These are phyloP conservation scores for Balansia obtecta DNA, from an alignment of 2,329 filamentous ascomycete species.

Conservation along the genomic window DNA sequence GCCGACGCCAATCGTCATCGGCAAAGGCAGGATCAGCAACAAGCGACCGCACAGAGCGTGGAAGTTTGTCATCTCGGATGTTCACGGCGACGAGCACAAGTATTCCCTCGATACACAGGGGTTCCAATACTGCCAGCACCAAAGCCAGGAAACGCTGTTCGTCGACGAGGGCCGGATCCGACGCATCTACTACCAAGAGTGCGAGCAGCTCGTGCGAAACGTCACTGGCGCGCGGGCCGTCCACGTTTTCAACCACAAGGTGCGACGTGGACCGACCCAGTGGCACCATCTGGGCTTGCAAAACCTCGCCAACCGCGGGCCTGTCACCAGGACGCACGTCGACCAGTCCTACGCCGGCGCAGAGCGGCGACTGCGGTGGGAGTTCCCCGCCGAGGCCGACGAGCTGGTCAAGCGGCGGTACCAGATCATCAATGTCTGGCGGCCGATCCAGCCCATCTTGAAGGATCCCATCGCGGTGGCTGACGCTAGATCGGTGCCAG, in stretches of 20 bases:
- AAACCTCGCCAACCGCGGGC: conserved; percentile 42
- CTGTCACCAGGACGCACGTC: conserved; percentile 29
- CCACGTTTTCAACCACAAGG: conserved; percentile 62
- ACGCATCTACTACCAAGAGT: conserved; percentile 57
- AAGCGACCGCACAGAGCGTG: conserved; percentile 24
- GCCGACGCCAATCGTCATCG: conserved; percentile 23
- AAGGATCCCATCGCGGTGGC: conserved; percentile 41
- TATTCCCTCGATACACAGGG: conserved; percentile 30
- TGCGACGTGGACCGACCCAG: conserved; percentile 36
- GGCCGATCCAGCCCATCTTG: conserved; percentile 24
- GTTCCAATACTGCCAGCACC: conserved; percentile 24
- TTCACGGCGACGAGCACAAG: conserved; percentile 25
- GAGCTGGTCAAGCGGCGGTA: conserved; percentile 25
- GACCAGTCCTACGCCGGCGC: conserved; percentile 39
- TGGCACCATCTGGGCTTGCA: conserved; percentile 58
- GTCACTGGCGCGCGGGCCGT: conserved; percentile 46
- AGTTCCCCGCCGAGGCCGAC: conserved; percentile 32
- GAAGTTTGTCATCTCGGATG: conserved; percentile 28
- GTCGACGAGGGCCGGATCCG: conserved; percentile 47
- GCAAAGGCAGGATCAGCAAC: conserved; percentile 15
- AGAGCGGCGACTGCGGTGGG: conserved; percentile 18
- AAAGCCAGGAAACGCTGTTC: conserved; percentile 21
- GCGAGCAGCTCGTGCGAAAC: conserved; percentile 51
- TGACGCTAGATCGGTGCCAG: conserved; percentile 35
- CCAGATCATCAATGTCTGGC: conserved; percentile 40